phyloP scores from a whole-genome alignment of 23 red algal genomes.

The Gracilaria gracilis region DNA sequence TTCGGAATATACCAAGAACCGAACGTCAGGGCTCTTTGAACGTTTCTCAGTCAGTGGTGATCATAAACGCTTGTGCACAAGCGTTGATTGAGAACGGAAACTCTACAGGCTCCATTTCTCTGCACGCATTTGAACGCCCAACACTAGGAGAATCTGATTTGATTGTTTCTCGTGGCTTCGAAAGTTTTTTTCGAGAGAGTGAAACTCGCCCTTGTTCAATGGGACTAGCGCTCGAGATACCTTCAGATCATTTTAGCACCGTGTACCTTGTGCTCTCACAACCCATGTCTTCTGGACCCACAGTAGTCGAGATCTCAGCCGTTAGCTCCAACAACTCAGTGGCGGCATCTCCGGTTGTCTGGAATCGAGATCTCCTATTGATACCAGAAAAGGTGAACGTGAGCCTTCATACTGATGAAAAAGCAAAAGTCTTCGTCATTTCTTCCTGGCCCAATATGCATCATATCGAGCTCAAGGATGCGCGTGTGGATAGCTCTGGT shows the following conservation, averaged over 20 bases:
- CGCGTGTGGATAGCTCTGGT: background rate
- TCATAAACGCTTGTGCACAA: background rate
- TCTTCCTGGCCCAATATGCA: slow-evolving; percentile 19
- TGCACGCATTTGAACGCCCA: slow-evolving; percentile 6
- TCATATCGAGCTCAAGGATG: background rate
- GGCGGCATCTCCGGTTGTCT: background rate
- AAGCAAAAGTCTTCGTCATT: slow-evolving; percentile 11
- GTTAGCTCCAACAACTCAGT: background rate
- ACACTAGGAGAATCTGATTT: background rate
- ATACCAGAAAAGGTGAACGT: background rate
- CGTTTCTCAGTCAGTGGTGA: slow-evolving; percentile 7
- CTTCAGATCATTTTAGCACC: background rate
- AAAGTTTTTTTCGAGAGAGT: background rate
- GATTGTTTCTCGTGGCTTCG: slow-evolving; percentile 5
- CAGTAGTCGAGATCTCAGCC: background rate
- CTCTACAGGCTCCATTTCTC: background rate
- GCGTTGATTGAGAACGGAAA: background rate
- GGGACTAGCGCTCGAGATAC: slow-evolving; percentile 11
- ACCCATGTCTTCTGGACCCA: background rate
- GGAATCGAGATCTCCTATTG: slow-evolving; percentile 24
- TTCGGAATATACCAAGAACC: background rate
- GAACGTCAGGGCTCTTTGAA: slow-evolving; percentile 4
- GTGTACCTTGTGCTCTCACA: slow-evolving; percentile 20
- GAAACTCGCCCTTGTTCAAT: background rate
- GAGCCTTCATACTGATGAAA: background rate